Percentiles rank a stretch among this genome's conserved stretches.
These are phyloP conservation scores for Blastobotrys indianensis DNA, from an alignment of 1,139 yeast genomes.

Conservation along the genomic window DNA sequence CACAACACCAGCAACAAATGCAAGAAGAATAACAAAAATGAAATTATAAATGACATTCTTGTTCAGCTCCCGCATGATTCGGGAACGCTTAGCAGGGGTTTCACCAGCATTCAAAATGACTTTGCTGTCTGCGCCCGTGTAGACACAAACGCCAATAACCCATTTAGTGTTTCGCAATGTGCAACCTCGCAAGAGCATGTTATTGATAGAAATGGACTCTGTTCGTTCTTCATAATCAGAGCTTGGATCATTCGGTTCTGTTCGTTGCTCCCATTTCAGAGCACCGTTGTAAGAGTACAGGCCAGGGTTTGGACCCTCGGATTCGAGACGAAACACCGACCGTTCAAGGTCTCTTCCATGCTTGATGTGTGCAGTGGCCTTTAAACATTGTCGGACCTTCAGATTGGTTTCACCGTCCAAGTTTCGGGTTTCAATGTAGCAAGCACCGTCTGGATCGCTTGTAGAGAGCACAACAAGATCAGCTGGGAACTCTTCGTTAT, in stretches of 20 bases:
- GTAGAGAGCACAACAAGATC: slow-evolving; percentile 76
- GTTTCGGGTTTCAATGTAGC: slow-evolving; percentile 90
- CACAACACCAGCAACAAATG: slow-evolving; percentile 76
- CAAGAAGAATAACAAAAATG: slow-evolving; percentile 61
- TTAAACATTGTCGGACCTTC: slow-evolving; percentile 68
- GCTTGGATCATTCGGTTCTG: slow-evolving; percentile 15
- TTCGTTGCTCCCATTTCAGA: slow-evolving; percentile 44
- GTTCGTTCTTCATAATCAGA: slow-evolving; percentile 14
- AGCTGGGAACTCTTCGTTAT: slow-evolving; percentile 91
- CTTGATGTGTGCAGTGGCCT: slow-evolving; percentile 57
- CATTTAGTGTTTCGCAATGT: slow-evolving; percentile 85
- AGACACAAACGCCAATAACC: slow-evolving; percentile 88
- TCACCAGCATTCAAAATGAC: slow-evolving; percentile 90
- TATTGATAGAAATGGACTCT: slow-evolving; percentile 73
- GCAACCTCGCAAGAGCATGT: slow-evolving; percentile 82
- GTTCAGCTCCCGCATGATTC: slow-evolving; percentile 79
- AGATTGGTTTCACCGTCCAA: slow-evolving; percentile 95
- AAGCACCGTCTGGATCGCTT: slow-evolving; percentile 83
- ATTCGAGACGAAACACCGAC: slow-evolving; percentile 72
- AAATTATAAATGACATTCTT: slow-evolving; percentile 78
- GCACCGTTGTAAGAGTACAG: slow-evolving; percentile 80
- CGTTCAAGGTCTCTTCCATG: slow-evolving; percentile 67
- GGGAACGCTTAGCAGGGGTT: slow-evolving; percentile 83
- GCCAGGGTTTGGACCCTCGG: slow-evolving; percentile 86
- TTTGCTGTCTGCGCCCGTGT: slow-evolving; percentile 88